Evolutionary conservation across 257 asterid species (phyloP).

Genomic region (Plantago major): DNA sequence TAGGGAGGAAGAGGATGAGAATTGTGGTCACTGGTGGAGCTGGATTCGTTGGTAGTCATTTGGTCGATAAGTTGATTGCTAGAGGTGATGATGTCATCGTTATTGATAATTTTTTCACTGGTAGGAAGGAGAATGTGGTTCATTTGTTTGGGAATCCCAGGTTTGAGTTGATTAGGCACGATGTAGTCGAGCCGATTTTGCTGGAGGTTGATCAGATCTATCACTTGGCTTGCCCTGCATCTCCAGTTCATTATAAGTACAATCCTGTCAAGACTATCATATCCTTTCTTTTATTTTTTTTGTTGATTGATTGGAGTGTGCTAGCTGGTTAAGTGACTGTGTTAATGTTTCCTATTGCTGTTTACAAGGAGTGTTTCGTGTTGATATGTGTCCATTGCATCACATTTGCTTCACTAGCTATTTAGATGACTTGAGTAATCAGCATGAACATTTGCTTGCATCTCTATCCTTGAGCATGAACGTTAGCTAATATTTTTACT

Average conservation of each 20-base stretch:
- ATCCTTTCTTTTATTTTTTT: conserved; percentile 33
- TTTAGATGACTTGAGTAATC: conserved; percentile 3
- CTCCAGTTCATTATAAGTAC: conserved; percentile 67
- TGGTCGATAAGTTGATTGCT: conserved; percentile 65
- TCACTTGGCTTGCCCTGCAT: conserved; percentile 78
- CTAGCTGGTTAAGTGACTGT: too few species aligned
- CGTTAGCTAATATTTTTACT: background rate
- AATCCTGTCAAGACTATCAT: conserved; percentile 76
- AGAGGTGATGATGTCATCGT: conserved; percentile 78
- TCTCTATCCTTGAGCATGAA: conserved; percentile 7
- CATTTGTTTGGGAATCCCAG: conserved; percentile 69
- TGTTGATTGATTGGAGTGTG: background rate
- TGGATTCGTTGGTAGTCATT: conserved; percentile 77
- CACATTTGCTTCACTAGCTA: background rate
- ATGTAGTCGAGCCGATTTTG: conserved; percentile 70
- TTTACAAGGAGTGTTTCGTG: too few species aligned
- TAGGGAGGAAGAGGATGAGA: conserved; percentile 55
- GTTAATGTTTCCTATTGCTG: too few species aligned
- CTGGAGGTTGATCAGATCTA: conserved; percentile 81
- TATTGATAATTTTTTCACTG: conserved; percentile 71
- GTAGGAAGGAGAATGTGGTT: conserved; percentile 67
- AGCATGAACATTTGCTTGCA: background rate
- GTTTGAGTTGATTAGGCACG: conserved; percentile 74
- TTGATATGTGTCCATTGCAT: too few species aligned
- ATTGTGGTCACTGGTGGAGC: conserved; percentile 77